These are phyloP conservation scores for Eutypella sp. DNA, from an alignment of 2,329 filamentous ascomycete species.

Conservation along the genomic window DNA sequence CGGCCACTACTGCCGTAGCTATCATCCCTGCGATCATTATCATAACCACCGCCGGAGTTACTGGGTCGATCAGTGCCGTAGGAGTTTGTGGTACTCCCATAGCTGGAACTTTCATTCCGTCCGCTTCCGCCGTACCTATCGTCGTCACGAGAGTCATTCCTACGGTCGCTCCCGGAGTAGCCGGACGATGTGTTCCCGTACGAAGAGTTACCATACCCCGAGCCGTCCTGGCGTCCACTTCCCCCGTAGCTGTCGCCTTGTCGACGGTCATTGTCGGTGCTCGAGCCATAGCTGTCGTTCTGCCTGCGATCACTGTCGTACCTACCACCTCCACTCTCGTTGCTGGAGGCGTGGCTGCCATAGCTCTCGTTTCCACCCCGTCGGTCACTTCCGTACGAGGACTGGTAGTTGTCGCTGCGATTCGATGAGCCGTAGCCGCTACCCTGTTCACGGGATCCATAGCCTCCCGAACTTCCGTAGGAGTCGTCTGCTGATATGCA, in stretches of 20 bases:
- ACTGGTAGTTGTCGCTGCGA: not conserved
- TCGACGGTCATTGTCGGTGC: too few species aligned
- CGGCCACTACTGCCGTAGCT: not conserved
- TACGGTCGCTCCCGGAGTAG: not conserved
- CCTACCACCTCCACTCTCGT: not conserved
- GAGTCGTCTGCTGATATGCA: not conserved
- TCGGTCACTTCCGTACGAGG: not conserved
- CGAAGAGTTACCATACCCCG: not conserved
- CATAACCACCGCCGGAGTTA: not conserved
- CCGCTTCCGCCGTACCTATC: not conserved
- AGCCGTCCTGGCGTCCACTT: not conserved
- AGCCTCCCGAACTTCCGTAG: not conserved
- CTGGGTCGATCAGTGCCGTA: not conserved
- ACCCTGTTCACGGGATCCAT: not conserved
- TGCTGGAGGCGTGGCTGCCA: not conserved
- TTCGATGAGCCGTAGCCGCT: not conserved
- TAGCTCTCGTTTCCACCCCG: not conserved
- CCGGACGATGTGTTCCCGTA: not conserved
- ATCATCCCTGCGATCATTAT: not conserved
- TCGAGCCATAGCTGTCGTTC: not conserved
- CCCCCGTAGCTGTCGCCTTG: not conserved
- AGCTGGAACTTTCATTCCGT: not conserved
- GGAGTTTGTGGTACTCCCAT: not conserved
- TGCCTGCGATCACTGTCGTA: not conserved
- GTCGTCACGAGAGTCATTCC: not conserved